These are phyloP conservation scores for Leishmania martiniquensis DNA, from an alignment of 208 protist species.

Conservation along the genomic window DNA sequence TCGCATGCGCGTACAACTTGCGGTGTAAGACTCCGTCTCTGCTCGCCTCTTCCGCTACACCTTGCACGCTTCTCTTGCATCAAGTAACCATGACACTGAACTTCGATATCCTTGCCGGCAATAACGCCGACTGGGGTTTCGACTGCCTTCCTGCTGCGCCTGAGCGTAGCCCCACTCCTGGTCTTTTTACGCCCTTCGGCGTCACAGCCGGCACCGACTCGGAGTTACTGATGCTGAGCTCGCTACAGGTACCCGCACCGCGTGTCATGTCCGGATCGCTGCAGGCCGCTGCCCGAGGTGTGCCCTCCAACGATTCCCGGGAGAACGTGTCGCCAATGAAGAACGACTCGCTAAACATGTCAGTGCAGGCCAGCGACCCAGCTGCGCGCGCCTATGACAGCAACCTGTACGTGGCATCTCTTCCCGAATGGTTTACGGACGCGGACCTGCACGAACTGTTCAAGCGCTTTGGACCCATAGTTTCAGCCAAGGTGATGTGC, in stretches of 20 bases:
- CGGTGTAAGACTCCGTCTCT: neutral
- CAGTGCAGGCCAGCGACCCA: conserved; percentile 22
- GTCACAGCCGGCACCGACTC: conserved; percentile 12
- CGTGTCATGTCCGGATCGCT: conserved; percentile 10
- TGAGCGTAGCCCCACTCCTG: conserved; percentile 9
- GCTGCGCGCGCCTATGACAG: conserved; percentile 35
- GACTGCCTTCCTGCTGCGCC: conserved; percentile 19
- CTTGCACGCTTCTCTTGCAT: neutral
- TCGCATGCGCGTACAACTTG: neutral
- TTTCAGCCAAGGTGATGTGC: conserved; percentile 76
- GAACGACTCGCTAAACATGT: conserved; percentile 25
- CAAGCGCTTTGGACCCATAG: conserved; percentile 62
- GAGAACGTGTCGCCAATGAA: conserved; percentile 35
- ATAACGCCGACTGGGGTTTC: conserved; percentile 36
- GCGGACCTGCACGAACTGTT: conserved; percentile 55
- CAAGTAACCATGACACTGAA: conserved; percentile 29
- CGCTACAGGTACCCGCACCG: conserved; percentile 3
- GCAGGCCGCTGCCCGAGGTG: neutral
- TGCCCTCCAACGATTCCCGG: conserved; percentile 6
- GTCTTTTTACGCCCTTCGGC: conserved; percentile 12
- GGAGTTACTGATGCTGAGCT: conserved; percentile 9
- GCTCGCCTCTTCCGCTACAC: neutral
- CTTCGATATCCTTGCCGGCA: conserved; percentile 33
- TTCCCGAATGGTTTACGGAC: conserved; percentile 64
- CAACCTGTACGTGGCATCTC: conserved; percentile 75